Evolutionary conservation across 2,329 filamentous ascomycete species (phyloP).

Genomic region (Arthrinium phaeospermum): DNA sequence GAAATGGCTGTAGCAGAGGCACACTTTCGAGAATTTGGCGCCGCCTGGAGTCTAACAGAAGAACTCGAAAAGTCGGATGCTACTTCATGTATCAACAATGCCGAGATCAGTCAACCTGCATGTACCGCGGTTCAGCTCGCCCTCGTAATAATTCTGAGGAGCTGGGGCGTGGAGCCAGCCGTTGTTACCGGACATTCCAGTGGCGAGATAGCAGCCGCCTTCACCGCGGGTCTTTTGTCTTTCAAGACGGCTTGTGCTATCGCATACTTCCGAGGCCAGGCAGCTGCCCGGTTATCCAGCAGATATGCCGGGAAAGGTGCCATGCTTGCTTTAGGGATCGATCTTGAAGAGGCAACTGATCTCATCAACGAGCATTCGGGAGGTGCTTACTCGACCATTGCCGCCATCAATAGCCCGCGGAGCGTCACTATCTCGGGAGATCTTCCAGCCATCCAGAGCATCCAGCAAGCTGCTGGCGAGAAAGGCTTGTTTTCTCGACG

Average conservation of each 20-base stretch:
- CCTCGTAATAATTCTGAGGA: constrained; percentile 44
- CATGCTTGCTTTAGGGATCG: constrained; percentile 44
- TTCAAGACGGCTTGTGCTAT: constrained; percentile 39
- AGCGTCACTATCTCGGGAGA: constrained; percentile 17
- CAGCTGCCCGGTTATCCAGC: constrained; percentile 5
- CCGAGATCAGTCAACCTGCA: constrained; percentile 38
- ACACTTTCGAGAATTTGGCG: constrained; percentile 30
- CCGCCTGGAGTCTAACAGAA: constrained; percentile 34
- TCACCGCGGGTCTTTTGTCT: constrained; percentile 39
- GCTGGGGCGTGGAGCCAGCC: constrained; percentile 35
- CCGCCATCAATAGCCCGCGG: constrained; percentile 9
- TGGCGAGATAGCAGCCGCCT: constrained; percentile 49
- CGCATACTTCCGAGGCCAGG: constrained; percentile 43
- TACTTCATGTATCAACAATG: constrained; percentile 33
- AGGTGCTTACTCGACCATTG: not conserved
- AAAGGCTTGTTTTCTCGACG: constrained; percentile 32
- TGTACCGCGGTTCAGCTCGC: constrained; percentile 42
- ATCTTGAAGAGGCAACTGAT: constrained; percentile 10
- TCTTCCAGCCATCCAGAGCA: constrained; percentile 18
- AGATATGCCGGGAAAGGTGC: constrained; percentile 34
- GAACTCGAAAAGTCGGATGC: constrained; percentile 32
- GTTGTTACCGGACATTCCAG: constrained; percentile 46
- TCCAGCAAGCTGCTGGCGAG: constrained; percentile 12
- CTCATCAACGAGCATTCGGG: not conserved
- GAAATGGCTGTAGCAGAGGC: constrained; percentile 30